Percentiles rank a stretch among this genome's conserved stretches.
Conservation (phyloP, 345 rosid genomes). For the Brassica incana region DNA sequence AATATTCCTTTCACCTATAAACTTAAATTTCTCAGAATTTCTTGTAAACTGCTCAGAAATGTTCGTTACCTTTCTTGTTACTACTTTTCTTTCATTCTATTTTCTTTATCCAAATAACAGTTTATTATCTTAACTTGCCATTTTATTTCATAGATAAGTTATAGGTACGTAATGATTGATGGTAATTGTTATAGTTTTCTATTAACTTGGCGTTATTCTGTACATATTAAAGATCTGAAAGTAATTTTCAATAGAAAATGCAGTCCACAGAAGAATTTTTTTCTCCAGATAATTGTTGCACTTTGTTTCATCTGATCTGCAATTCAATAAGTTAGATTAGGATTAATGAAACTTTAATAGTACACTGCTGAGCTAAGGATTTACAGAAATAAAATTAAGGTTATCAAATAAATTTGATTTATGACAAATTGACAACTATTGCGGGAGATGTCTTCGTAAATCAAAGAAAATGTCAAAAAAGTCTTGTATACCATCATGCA, state of each 20-base stretch:
- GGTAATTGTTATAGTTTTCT: not conserved
- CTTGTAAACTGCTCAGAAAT: constrained; percentile 32
- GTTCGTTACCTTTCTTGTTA: not conserved
- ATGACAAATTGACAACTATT: not conserved
- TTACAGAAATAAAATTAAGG: not conserved
- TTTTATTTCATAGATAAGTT: not conserved
- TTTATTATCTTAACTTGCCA: not conserved
- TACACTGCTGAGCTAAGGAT: not conserved
- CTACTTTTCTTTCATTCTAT: not conserved
- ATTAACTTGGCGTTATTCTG: too few relatives aligned
- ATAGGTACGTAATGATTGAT: not conserved
- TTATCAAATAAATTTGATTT: not conserved
- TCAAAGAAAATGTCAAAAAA: not conserved
- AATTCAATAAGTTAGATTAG: not conserved
- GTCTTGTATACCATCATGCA: not conserved
- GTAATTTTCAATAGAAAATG: too few relatives aligned
- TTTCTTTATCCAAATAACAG: not conserved
- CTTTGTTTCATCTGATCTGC: not conserved
- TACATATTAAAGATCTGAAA: too few relatives aligned
- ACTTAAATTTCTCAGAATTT: constrained; percentile 3
- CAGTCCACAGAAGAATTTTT: too few relatives aligned
- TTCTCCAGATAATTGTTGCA: not conserved
- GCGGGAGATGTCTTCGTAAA: not conserved
- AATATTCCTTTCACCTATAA: constrained; percentile 1
- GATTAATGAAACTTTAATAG: not conserved